Evolutionary conservation across 2,329 filamentous ascomycete species (phyloP).

Genomic region (Fusarium subglutinans): DNA sequence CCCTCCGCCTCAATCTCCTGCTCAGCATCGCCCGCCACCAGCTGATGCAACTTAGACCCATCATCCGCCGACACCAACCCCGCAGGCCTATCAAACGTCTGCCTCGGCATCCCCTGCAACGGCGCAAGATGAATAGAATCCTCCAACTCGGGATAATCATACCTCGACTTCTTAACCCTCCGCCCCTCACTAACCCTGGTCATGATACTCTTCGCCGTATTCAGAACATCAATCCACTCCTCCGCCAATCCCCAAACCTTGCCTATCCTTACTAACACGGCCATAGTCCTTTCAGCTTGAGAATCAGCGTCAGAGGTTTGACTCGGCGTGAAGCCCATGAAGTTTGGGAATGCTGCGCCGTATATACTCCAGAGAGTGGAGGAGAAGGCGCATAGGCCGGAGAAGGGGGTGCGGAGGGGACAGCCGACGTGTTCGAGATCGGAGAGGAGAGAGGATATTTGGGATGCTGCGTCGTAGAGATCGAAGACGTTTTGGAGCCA

Average conservation of each 20-base stretch:
- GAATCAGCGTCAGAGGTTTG: slow-evolving; percentile 11
- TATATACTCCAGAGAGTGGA: slow-evolving; percentile 31
- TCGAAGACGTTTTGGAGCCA: slow-evolving; percentile 31
- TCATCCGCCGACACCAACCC: neutral
- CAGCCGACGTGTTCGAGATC: slow-evolving; percentile 35
- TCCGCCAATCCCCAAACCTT: slow-evolving; percentile 36
- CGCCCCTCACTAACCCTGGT: slow-evolving; percentile 4
- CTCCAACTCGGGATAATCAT: slow-evolving; percentile 40
- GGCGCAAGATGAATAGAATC: slow-evolving; percentile 38
- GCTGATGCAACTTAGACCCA: neutral
- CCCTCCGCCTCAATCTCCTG: neutral
- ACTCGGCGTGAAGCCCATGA: slow-evolving; percentile 20
- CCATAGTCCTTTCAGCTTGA: slow-evolving; percentile 27
- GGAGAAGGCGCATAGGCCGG: slow-evolving; percentile 34
- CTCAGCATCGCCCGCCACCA: neutral
- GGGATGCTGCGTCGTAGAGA: slow-evolving; percentile 32
- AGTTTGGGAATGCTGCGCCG: slow-evolving; percentile 32
- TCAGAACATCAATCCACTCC: slow-evolving; percentile 39
- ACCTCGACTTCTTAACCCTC: slow-evolving; percentile 30
- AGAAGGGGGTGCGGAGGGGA: slow-evolving; percentile 36
- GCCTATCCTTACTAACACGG: slow-evolving; percentile 19
- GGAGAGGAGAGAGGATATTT: slow-evolving; percentile 35
- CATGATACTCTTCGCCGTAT: slow-evolving; percentile 35
- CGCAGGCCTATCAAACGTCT: slow-evolving; percentile 6
- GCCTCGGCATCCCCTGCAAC: slow-evolving; percentile 38